phyloP scores from a whole-genome alignment of 306 rosid genomes.

The Begonia loranthoides region DNA sequence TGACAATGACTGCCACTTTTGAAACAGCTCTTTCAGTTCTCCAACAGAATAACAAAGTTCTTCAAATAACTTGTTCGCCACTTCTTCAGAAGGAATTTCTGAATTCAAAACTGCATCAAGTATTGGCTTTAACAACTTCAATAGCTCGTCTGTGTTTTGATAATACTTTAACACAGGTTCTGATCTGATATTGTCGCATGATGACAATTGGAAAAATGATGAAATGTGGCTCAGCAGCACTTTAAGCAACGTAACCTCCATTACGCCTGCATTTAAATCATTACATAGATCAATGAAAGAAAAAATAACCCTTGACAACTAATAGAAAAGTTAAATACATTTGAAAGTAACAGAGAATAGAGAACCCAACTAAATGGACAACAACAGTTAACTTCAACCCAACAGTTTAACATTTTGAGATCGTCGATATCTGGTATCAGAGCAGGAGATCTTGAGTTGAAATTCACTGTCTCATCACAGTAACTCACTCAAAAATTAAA shows the following conservation, averaged over 20 bases:
- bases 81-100: conserved; percentile 55
- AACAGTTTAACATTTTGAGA: no score
- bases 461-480: no score
- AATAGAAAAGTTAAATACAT: no score
- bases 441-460: no score
- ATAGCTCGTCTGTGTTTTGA: conserved; percentile 57
- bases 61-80: conserved; percentile 43
- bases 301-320: no score
- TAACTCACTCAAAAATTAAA: no score
- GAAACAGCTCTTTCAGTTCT: conserved; percentile 61
- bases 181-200: conserved; percentile 40
- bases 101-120: conserved; percentile 61
- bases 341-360: no score
- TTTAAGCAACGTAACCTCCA: conserved; percentile 77
- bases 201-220: conserved; percentile 52
- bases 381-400: no score
- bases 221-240: conserved; percentile 52
- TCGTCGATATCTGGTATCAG: no score
- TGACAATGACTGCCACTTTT: conserved; percentile 65
- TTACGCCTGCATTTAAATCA: conserved; percentile 51
- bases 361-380: no score
- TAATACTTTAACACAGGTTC: conserved; percentile 65
- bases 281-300: not conserved
- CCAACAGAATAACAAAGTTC: conserved; percentile 51
- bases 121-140: conserved; percentile 64